Evolutionary conservation across 257 asterid species (phyloP).

Genomic region (Solanum commersonii): DNA sequence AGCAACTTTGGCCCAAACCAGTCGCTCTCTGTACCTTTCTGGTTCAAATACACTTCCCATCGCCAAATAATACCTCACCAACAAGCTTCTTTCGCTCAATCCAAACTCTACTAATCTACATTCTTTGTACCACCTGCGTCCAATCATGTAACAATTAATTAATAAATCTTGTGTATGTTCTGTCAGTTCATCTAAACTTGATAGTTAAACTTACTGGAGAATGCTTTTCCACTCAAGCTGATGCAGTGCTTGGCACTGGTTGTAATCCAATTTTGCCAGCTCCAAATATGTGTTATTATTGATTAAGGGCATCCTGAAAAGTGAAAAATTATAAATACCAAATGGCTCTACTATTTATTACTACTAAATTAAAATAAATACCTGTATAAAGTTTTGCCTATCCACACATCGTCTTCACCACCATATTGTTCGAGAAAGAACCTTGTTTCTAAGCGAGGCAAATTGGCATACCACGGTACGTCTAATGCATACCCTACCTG

Average conservation of each 20-base stretch:
- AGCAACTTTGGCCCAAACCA: constrained; percentile 66
- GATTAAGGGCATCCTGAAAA: constrained; percentile 61
- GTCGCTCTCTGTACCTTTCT: constrained; percentile 39
- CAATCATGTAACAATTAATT: not conserved
- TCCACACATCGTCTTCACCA: too few species aligned
- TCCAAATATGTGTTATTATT: constrained; percentile 57
- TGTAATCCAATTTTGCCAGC: constrained; percentile 64
- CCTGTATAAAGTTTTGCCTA: too few species aligned
- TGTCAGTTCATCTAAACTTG: not conserved
- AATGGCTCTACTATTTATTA: not conserved
- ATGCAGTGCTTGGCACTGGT: constrained; percentile 57
- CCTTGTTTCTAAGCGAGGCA: too few species aligned
- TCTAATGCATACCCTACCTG: constrained; percentile 72
- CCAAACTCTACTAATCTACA: constrained; percentile 36
- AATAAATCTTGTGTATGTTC: too few species aligned
- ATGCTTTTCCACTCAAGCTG: constrained; percentile 60
- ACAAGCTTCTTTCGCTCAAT: constrained; percentile 24
- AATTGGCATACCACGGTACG: not conserved
- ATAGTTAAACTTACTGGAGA: constrained; percentile 28
- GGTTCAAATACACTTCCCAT: constrained; percentile 54
- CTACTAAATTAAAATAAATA: too few species aligned
- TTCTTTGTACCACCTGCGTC: constrained; percentile 48
- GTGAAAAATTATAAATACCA: not conserved
- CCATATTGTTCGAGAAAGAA: too few species aligned
- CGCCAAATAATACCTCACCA: constrained; percentile 36